Base-by-base conservation (phyloP, 495 filamentous ascomycete genomes). In the Filosporella fistucella region DNA sequence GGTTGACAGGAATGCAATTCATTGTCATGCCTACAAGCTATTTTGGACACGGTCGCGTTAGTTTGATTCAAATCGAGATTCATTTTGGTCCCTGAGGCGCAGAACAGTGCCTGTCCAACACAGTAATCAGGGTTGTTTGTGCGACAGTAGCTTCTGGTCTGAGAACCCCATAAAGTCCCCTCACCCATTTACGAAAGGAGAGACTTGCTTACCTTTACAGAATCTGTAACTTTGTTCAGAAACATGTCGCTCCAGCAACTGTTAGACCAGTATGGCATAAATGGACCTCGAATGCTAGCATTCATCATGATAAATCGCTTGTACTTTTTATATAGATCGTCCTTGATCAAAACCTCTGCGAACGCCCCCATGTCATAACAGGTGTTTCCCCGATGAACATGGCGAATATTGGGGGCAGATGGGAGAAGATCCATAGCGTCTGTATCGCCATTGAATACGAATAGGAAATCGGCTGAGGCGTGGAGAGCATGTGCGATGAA, bases 381-480 rank as follows among this genome's bases (percentile, higher is more conserved):
- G 18, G 55, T 49, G 22, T 61, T 58, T 6, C 36, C 39, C 9
- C 54, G 55, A 17, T 49, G 18, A n/a, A 63, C 43, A 16, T 61
- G 37, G 7, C 51, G 39, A 17, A 68, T 56, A 42, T 68, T 66
- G 17, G 45, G 8, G 20, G n/a, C 16, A 17, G 45, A 18, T 1
- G 47, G 47, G 4, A 51, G 28, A 28, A 37, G 26, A 11, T 30
- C 17, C 1, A 4, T 8, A 2, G 26, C 40, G 23, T 51, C 54
- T 18, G 57, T 61, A 13, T 55, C 47, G 18, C 65, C 65, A 46
- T 64, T 63, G 42, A 68, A 46, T 41, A 68, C 58, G 56, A 68
- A 67, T 21, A 68, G 36, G 34, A 66, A 68, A 48, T 68, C 65
- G 17, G 65, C 63, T 11, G 26, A 42, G 18, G 9, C 49, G 40